A percentile compares a stretch with the other conserved stretches of the same genome.
These are phyloP conservation scores for Drechslerella dactyloides DNA, from an alignment of 2,329 filamentous ascomycete species.

Conservation along the genomic window DNA sequence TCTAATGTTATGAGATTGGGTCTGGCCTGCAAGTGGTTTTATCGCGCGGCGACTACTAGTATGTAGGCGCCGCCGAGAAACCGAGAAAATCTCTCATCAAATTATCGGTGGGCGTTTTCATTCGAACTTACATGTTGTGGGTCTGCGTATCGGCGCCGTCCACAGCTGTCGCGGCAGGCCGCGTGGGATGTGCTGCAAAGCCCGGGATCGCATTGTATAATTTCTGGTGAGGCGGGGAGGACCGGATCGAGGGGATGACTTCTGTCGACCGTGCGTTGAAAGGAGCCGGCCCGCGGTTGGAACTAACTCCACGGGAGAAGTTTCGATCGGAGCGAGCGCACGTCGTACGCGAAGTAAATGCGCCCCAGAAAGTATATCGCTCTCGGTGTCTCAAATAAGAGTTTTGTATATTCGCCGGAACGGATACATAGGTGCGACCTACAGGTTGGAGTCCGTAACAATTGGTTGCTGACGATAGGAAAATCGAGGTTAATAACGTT, in stretches of 20 bases:
- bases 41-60: constrained; percentile 46
- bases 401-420: too few relatives aligned
- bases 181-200: constrained; percentile 29
- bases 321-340: too few relatives aligned
- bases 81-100: too few relatives aligned
- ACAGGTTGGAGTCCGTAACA: not conserved
- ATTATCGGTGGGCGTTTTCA: too few relatives aligned
- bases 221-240: constrained; percentile 20
- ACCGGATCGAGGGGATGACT: constrained; percentile 18
- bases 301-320: constrained; percentile 28
- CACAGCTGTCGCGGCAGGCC: constrained; percentile 7
- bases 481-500: too few relatives aligned
- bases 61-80: constrained; percentile 5
- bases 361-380: too few relatives aligned
- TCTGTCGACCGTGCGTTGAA: too few relatives aligned
- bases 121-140: constrained; percentile 39
- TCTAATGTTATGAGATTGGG: constrained; percentile 18
- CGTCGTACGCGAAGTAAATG: too few relatives aligned
- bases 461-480: too few relatives aligned
- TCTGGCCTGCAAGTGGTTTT: constrained; percentile 28
- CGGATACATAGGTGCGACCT: too few relatives aligned
- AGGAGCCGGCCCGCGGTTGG: constrained; percentile 24
- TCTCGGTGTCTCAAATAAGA: too few relatives aligned
- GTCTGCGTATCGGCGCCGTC: constrained; percentile 16
- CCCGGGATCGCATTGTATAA: constrained; percentile 31